Conservation (phyloP, 2,329 filamentous ascomycete species). For the Fusarium sp. region DNA sequence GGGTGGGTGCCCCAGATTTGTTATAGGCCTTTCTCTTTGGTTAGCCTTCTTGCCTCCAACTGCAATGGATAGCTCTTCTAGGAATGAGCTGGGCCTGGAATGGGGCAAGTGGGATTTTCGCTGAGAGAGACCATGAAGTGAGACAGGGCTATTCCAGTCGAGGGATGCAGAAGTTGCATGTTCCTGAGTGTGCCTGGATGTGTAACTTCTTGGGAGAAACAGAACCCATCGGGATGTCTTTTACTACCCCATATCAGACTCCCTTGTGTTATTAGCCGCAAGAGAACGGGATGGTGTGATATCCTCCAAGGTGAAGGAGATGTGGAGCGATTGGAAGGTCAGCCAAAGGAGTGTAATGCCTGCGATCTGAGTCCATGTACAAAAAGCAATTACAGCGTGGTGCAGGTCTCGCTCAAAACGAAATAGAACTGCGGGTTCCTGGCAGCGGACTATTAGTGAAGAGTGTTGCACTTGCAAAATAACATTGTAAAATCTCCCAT, state of each 20-base stretch:
- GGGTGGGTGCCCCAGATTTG: conserved; percentile 27
- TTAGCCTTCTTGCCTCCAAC: conserved; percentile 43
- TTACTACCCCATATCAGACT: conserved; percentile 29
- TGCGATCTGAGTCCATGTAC: conserved; percentile 27
- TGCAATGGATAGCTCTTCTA: conserved; percentile 37
- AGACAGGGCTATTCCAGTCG: conserved; percentile 40
- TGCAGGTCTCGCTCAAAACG: conserved; percentile 44
- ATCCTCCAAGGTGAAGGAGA: conserved; percentile 41
- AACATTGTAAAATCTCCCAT: conserved; percentile 8
- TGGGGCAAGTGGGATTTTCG: conserved; percentile 45
- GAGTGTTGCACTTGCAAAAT: background rate
- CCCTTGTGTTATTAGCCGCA: conserved; percentile 24
- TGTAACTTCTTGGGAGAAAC: conserved; percentile 30
- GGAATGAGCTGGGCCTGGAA: conserved; percentile 48
- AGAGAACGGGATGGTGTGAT: conserved; percentile 16
- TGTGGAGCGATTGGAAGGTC: conserved; percentile 30
- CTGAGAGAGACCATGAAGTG: conserved; percentile 42
- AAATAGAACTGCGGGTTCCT: conserved; percentile 37
- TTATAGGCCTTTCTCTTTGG: conserved; percentile 15
- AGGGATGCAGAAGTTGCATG: conserved; percentile 35
- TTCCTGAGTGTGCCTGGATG: conserved; percentile 39
- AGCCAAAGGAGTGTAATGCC: conserved; percentile 23
- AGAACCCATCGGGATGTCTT: conserved; percentile 29
- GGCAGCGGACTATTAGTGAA: conserved; percentile 21
- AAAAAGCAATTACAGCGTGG: conserved; percentile 36